phyloP scores from a whole-genome alignment of 2,329 filamentous ascomycete genomes.

The Neobulgaria alba region DNA sequence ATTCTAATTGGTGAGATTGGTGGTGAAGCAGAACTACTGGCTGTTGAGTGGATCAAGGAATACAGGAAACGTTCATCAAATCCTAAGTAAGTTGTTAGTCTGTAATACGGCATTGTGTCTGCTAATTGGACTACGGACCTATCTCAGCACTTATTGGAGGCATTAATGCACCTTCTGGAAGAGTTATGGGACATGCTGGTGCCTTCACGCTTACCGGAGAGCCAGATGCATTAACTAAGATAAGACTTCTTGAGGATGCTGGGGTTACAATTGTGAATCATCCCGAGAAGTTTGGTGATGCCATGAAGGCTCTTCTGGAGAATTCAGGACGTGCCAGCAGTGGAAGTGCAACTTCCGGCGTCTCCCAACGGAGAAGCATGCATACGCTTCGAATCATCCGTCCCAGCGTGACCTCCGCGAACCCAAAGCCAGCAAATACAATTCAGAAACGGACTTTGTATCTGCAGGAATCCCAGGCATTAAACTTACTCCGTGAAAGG shows the following conservation, averaged over 20 bases:
- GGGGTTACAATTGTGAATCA: conserved; percentile 66
- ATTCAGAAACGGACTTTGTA: conserved; percentile 44
- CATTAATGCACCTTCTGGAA: conserved; percentile 50
- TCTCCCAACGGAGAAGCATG: conserved; percentile 40
- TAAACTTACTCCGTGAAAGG: conserved; percentile 45
- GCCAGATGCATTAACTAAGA: conserved; percentile 55
- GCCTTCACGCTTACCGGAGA: conserved; percentile 63
- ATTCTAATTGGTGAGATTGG: conserved; percentile 61
- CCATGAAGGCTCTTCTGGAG: conserved; percentile 53
- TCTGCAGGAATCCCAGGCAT: conserved; percentile 43
- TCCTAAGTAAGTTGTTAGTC: conserved; percentile 47
- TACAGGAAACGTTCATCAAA: conserved; percentile 48
- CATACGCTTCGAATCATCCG: conserved; percentile 37
- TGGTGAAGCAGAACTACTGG: conserved; percentile 56
- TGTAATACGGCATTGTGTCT: not conserved
- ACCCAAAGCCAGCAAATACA: conserved; percentile 1
- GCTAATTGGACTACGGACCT: conserved; percentile 40
- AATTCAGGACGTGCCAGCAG: conserved; percentile 30
- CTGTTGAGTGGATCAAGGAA: conserved; percentile 63
- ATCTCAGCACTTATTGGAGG: conserved; percentile 67
- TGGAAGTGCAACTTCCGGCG: conserved; percentile 28
- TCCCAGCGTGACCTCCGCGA: conserved; percentile 1
- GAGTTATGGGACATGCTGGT: conserved; percentile 73
- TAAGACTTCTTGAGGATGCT: conserved; percentile 53
- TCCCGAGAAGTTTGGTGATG: conserved; percentile 63